Evolutionary conservation across 306 rosid genomes (phyloP), one percentile per base, ranked within the genome.

Genomic region (Vicia sativa): DNA sequence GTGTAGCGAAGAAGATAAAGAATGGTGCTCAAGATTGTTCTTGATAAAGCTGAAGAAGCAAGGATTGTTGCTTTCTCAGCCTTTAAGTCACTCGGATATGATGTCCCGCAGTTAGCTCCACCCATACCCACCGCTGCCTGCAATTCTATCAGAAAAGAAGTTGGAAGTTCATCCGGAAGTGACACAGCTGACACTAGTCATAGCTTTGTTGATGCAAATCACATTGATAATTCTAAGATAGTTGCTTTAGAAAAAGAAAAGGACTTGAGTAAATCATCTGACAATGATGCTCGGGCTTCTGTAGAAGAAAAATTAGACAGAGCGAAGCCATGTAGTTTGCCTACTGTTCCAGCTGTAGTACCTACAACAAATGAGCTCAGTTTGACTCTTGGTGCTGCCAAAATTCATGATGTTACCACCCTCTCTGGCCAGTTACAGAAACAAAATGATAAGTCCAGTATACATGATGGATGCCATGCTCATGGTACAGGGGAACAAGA

Each of bases 41-140:
- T 93, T 37, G 98, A 88, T 74, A 88, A 90, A 81, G 98, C 98
- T 62, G 98, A 93, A 79, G 98, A 93, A 83, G 98, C 97, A 29
- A 90, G 96, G 86, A 52, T 70, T 76, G 95, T 90, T 75, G 97
- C 97, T 76, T 90, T 90, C 71, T 75, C 89, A 15, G 95, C 95
- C 52, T 88, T 88, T 56, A 93, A 86, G 83, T 87, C 98, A 71
- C 96, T 93, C 13, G 98, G 98, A 74, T 80, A 79, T 5, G 57
- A 65, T 79, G 90, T 90, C 67, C 98, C 91, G n/a, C 95, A 77
- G 70, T 77, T 88, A 79, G 76, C 87, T 77, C 80, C 50, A 38
- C 80, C 84, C 45, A 39, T 81, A 46, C 56, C 76, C 46, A 71
- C 76, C 72, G 64, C 74, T 48, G 74, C 61, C 46, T 74, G 59